These are phyloP conservation scores for Mortierella sp. DNA, from an alignment of 371 early-diverging fungal genomes.

Conservation along the genomic window DNA sequence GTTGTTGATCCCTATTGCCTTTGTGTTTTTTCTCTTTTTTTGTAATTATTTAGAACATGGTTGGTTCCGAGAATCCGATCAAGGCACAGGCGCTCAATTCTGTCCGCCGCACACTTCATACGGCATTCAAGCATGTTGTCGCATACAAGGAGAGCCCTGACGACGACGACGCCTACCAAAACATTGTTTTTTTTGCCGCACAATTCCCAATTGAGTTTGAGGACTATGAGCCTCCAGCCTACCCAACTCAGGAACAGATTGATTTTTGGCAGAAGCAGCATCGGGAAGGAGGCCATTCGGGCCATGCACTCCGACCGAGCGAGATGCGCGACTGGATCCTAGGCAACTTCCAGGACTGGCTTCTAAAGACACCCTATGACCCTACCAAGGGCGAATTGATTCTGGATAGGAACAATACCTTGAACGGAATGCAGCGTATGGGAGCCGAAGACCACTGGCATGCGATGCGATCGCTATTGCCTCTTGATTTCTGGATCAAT, in stretches of 20 bases:
- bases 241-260: slow-evolving; percentile 38
- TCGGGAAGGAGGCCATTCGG: slow-evolving; percentile 31
- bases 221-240: slow-evolving; percentile 40
- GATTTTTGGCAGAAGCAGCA: slow-evolving; percentile 18
- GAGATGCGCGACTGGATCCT: slow-evolving; percentile 57
- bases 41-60: slow-evolving; percentile 65
- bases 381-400: slow-evolving; percentile 45
- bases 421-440: slow-evolving; percentile 61
- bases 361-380: slow-evolving; percentile 58
- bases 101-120: slow-evolving; percentile 65
- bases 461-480: slow-evolving; percentile 75
- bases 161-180: slow-evolving; percentile 42
- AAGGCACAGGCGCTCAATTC: slow-evolving; percentile 62
- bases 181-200: slow-evolving; percentile 77
- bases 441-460: slow-evolving; percentile 76
- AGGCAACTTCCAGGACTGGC: slow-evolving; percentile 38
- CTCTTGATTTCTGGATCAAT: slow-evolving; percentile 76
- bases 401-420: slow-evolving; percentile 63
- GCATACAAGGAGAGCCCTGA: slow-evolving; percentile 67
- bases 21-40: background rate
- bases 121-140: slow-evolving; percentile 68
- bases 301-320: slow-evolving; percentile 47
- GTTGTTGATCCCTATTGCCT: background rate
- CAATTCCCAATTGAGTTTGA: slow-evolving; percentile 64
- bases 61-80: slow-evolving; percentile 62